Conservation (phyloP, 768 basidiomycete species). For the Galerina sulciceps region DNA sequence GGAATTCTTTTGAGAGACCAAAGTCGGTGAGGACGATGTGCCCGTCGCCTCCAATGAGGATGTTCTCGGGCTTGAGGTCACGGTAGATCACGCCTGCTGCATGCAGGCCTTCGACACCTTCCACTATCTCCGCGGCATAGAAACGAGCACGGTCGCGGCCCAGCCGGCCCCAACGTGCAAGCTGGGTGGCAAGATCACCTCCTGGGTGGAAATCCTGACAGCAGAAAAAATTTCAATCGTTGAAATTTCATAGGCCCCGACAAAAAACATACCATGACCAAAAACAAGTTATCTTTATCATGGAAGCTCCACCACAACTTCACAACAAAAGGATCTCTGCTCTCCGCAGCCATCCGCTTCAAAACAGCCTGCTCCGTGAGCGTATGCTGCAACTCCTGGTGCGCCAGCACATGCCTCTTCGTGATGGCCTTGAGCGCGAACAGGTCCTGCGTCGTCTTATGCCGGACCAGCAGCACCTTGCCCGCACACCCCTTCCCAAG, state of each 20-base stretch:
- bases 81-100: conserved; percentile 95
- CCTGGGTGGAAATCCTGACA: conserved; percentile 90
- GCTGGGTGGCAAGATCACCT: conserved; percentile 96
- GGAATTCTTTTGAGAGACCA: conserved; percentile 91
- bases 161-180: conserved; percentile 92
- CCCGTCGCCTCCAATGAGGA: conserved; percentile 91
- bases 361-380: conserved; percentile 95
- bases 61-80: conserved; percentile 96
- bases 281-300: conserved; percentile 95
- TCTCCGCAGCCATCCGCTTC: conserved; percentile 89
- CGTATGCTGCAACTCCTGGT: conserved; percentile 96
- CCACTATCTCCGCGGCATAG: conserved; percentile 96
- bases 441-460: conserved; percentile 71
- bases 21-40: conserved; percentile 99
- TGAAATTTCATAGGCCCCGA: conserved; percentile 15
- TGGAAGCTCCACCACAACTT: conserved; percentile 98
- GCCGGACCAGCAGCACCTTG: conserved; percentile 90
- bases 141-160: conserved; percentile 95
- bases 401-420: conserved; percentile 94
- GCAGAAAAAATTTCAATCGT: not conserved
- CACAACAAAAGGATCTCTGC: conserved; percentile 92
- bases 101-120: conserved; percentile 94
- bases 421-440: conserved; percentile 98
- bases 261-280: conserved; percentile 77
- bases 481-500: conserved; percentile 98